Evolutionary conservation across 805 yeast genomes (phyloP).

Genomic region (Teunomyces lycoperdinae): DNA sequence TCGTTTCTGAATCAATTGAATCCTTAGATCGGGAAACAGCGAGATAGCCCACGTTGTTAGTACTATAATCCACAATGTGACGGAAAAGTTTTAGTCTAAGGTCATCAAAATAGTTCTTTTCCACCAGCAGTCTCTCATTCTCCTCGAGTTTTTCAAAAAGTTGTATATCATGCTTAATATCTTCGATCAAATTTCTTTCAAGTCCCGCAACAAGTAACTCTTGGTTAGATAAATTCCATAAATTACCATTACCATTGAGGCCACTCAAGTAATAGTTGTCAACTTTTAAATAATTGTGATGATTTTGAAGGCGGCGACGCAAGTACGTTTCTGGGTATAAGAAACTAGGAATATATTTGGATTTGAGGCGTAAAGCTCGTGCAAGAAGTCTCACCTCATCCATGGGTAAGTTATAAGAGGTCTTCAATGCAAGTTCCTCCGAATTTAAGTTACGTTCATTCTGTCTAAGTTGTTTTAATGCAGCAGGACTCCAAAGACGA

Average conservation of each 20-base stretch:
- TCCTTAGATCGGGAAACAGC: background rate
- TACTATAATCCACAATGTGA: constrained; percentile 40
- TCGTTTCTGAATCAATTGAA: background rate
- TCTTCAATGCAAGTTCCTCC: constrained; percentile 31
- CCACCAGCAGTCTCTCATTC: constrained; percentile 10
- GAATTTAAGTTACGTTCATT: constrained; percentile 13
- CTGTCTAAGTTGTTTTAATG: constrained; percentile 11
- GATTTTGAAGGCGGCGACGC: constrained; percentile 33
- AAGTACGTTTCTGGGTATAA: constrained; percentile 38
- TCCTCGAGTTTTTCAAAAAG: constrained; percentile 21
- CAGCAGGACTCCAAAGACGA: constrained; percentile 26
- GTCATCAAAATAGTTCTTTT: constrained; percentile 20
- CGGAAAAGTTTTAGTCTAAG: constrained; percentile 37
- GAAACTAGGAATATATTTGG: constrained; percentile 38
- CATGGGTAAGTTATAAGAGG: constrained; percentile 46
- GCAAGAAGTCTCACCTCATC: constrained; percentile 37
- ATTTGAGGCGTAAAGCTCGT: constrained; percentile 34
- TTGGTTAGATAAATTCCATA: constrained; percentile 44
- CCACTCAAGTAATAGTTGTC: constrained; percentile 51
- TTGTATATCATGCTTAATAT: constrained; percentile 22
- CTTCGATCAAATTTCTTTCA: constrained; percentile 51
- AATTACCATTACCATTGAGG: constrained; percentile 34
- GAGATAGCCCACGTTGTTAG: constrained; percentile 38
- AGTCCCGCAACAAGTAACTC: constrained; percentile 56
- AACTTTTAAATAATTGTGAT: constrained; percentile 45